Evolutionary conservation across 129 eudicot species (phyloP).

Genomic region (Pseudognaphalium luteoalbum): DNA sequence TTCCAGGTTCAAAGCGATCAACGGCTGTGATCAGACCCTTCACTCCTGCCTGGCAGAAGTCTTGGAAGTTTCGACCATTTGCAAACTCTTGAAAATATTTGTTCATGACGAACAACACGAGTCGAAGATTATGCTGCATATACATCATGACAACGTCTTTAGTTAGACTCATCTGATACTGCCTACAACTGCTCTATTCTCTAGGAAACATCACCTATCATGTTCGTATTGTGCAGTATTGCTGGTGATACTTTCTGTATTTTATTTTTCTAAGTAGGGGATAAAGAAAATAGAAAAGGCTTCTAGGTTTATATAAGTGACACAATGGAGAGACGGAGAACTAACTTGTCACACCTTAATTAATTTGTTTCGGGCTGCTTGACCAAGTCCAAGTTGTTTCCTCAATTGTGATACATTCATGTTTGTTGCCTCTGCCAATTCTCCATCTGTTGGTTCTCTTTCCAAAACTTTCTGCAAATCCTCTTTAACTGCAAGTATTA

Average conservation of each 20-base stretch:
- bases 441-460: slow-evolving; percentile 79
- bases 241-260: neutral
- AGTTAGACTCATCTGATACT: slow-evolving; percentile 5
- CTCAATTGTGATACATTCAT: slow-evolving; percentile 58
- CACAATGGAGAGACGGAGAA: slow-evolving; percentile 10
- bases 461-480: slow-evolving; percentile 55
- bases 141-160: slow-evolving; percentile 5
- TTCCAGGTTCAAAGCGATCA: slow-evolving; percentile 91
- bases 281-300: neutral
- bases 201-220: neutral
- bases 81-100: slow-evolving; percentile 88
- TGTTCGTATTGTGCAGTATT: neutral
- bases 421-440: slow-evolving; percentile 71
- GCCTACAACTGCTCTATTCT: neutral
- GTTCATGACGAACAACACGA: slow-evolving; percentile 84
- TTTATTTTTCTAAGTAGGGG: neutral
- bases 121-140: slow-evolving; percentile 98
- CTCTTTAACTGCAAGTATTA: slow-evolving; percentile 65
- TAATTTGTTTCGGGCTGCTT: slow-evolving; percentile 85
- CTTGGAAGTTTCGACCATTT: slow-evolving; percentile 76
- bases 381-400: slow-evolving; percentile 68
- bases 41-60: slow-evolving; percentile 97
- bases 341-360: slow-evolving; percentile 65
- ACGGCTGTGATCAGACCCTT: slow-evolving; percentile 89
- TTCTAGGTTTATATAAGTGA: neutral